Conservation (phyloP, 2,329 filamentous ascomycete species). For the Fusarium abutilonis region DNA sequence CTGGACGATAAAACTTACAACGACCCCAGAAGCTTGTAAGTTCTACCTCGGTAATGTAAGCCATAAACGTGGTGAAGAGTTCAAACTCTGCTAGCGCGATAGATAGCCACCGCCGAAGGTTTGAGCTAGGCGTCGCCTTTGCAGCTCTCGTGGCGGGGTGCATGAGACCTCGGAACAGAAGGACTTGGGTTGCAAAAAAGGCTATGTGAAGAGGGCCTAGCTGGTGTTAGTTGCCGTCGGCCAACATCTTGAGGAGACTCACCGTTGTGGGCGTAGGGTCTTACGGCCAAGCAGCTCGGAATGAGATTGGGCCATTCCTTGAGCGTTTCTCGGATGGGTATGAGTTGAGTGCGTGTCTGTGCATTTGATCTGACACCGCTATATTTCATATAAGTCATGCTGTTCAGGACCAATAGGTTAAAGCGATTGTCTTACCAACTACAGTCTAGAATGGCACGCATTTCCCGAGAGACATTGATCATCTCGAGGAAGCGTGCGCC, state of each 20-base stretch:
- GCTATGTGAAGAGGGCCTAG: slow-evolving; percentile 54
- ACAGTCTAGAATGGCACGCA: slow-evolving; percentile 49
- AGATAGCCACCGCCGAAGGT: slow-evolving; percentile 50
- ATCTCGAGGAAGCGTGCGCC: slow-evolving; percentile 53
- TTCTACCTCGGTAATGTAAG: slow-evolving; percentile 48
- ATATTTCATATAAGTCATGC: slow-evolving; percentile 8
- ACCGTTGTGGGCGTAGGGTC: slow-evolving; percentile 35
- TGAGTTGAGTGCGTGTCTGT: slow-evolving; percentile 38
- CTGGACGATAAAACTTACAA: slow-evolving; percentile 48
- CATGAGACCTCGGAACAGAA: slow-evolving; percentile 58
- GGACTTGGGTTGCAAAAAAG: slow-evolving; percentile 54
- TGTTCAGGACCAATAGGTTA: background rate
- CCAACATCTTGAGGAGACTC: background rate
- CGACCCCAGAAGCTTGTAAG: slow-evolving; percentile 57
- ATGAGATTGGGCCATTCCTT: slow-evolving; percentile 52
- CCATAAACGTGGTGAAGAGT: slow-evolving; percentile 53
- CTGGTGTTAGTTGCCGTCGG: slow-evolving; percentile 16
- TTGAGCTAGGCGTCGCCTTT: slow-evolving; percentile 51
- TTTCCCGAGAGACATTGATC: slow-evolving; percentile 46
- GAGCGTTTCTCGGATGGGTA: slow-evolving; percentile 45
- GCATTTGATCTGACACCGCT: slow-evolving; percentile 29
- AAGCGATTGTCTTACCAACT: slow-evolving; percentile 46
- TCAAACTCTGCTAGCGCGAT: slow-evolving; percentile 51
- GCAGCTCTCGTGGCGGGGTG: slow-evolving; percentile 56
- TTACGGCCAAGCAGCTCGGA: slow-evolving; percentile 46